Percentiles rank a stretch among this genome's conserved stretches.
phyloP scores from a whole-genome alignment of 306 rosid species.

The Quercus dentata region DNA sequence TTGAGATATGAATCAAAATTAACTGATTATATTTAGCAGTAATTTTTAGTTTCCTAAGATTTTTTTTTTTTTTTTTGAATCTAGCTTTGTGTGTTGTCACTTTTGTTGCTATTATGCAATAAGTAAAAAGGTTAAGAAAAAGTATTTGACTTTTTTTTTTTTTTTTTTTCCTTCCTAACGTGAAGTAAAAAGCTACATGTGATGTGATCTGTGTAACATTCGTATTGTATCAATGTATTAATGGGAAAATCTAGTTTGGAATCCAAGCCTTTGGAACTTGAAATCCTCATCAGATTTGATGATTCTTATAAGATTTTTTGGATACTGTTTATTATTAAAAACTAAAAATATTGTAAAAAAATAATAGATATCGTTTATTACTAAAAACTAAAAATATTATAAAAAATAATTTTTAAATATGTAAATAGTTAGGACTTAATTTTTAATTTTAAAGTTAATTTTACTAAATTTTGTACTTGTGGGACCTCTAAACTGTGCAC shows the following conservation, averaged over 20 bases:
- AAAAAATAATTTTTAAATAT: too few relatives aligned
- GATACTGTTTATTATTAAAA: too few relatives aligned
- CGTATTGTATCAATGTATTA: background rate
- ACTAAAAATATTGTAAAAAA: too few relatives aligned
- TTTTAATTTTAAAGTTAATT: too few relatives aligned
- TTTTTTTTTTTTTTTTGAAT: too few relatives aligned
- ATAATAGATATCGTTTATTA: too few relatives aligned
- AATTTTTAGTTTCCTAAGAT: background rate
- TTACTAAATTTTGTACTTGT: rapidly evolving
- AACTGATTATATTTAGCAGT: background rate
- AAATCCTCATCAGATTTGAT: slow-evolving; percentile 7
- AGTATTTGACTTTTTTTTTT: background rate
- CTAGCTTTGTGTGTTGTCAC: background rate
- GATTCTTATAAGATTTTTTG: background rate
- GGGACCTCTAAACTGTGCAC: rapidly evolving
- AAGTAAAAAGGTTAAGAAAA: background rate
- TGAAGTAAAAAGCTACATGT: slow-evolving; percentile 28
- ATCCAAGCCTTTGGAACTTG: slow-evolving; percentile 32
- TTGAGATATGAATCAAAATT: slow-evolving; percentile 3
- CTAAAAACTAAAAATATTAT: rapidly evolving
- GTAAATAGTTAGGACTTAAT: rapidly evolving
- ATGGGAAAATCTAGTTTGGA: slow-evolving; percentile 20
- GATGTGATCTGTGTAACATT: background rate
- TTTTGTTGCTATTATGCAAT: slow-evolving; percentile 5
- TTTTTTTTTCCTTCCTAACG: background rate